Evolutionary conservation across 805 yeast species (phyloP).

Genomic region (Candida hispaniensis): DNA sequence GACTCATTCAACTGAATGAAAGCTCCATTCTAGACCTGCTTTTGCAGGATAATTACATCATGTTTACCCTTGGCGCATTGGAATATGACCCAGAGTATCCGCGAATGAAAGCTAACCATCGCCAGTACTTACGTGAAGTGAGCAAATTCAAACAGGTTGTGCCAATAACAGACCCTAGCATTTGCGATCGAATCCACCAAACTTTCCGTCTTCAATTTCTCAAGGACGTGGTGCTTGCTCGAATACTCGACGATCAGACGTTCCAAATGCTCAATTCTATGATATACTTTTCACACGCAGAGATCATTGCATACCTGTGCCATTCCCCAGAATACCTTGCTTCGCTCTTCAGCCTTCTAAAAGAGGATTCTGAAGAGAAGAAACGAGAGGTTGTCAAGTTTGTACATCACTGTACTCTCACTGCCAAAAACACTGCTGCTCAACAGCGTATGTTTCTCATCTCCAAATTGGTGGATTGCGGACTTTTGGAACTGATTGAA

Average conservation of each 20-base stretch:
- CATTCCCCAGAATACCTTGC: constrained; percentile 43
- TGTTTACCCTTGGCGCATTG: constrained; percentile 63
- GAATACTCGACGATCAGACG: constrained; percentile 72
- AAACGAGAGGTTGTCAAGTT: constrained; percentile 64
- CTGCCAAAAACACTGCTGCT: constrained; percentile 57
- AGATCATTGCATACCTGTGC: constrained; percentile 49
- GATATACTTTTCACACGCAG: constrained; percentile 59
- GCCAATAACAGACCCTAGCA: constrained; percentile 43
- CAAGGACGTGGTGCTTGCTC: constrained; percentile 76
- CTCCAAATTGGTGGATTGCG: constrained; percentile 49
- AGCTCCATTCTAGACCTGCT: constrained; percentile 46
- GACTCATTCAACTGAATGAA: constrained; percentile 54
- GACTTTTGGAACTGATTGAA: constrained; percentile 57
- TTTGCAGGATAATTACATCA: constrained; percentile 40
- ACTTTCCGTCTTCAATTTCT: constrained; percentile 72
- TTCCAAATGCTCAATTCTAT: constrained; percentile 54
- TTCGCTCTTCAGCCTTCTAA: constrained; percentile 50
- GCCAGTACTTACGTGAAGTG: constrained; percentile 50
- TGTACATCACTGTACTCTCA: constrained; percentile 66
- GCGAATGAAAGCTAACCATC: constrained; percentile 62
- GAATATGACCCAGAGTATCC: constrained; percentile 81
- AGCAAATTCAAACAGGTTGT: constrained; percentile 60
- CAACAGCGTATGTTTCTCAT: constrained; percentile 57
- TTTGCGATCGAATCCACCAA: constrained; percentile 49
- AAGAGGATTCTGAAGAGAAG: constrained; percentile 22